Evolutionary conservation across 345 rosid genomes (phyloP).

Genomic region (Populus alba): DNA sequence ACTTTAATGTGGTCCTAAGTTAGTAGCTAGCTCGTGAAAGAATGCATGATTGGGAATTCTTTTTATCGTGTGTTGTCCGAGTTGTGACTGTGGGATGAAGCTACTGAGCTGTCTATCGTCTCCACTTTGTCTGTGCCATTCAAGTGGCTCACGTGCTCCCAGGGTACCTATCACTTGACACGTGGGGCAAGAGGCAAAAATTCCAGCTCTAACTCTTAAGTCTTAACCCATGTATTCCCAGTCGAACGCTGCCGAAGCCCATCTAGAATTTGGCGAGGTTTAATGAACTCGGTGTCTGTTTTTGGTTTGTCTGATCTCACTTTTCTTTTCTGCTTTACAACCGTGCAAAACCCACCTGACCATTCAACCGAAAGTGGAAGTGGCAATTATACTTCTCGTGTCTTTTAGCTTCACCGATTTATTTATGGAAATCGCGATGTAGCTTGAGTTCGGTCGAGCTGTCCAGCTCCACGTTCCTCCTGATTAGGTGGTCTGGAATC

Average conservation of each 20-base stretch:
- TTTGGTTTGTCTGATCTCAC: neutral
- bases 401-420: neutral
- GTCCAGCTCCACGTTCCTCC: neutral
- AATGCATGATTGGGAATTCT: neutral
- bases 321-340: neutral
- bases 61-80: neutral
- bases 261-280: neutral
- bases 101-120: neutral
- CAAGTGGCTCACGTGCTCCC: conserved; percentile 13
- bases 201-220: neutral
- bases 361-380: neutral
- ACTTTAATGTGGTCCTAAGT: conserved; percentile 9
- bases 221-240: neutral
- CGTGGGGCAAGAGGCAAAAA: neutral
- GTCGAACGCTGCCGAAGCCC: neutral
- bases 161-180: neutral
- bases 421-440: neutral
- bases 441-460: neutral
- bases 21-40: too few relatives aligned
- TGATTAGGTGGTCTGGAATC: neutral
- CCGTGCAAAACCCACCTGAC: neutral
- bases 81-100: neutral
- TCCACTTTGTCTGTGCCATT: neutral
- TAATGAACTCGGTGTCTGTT: neutral
- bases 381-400: neutral